Evolutionary conservation across 1,139 yeast genomes (phyloP).

Genomic region (Nadsonia commutata): DNA sequence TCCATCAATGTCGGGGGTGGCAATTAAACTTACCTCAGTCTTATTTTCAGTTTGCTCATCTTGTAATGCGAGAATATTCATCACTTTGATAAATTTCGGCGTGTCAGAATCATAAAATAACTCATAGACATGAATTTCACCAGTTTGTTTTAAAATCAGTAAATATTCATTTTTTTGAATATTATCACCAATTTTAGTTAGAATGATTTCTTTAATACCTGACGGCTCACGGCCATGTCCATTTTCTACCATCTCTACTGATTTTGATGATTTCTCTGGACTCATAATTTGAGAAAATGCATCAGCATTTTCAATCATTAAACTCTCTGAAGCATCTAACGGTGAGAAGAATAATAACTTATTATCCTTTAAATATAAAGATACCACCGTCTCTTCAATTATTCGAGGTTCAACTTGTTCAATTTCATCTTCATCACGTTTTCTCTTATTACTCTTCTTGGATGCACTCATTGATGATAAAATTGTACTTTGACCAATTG

Average conservation of each 20-base stretch:
- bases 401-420: slow-evolving; percentile 6
- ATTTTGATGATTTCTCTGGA: background rate
- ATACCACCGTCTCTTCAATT: background rate
- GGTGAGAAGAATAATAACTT: background rate
- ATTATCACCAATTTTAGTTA: slow-evolving; percentile 51
- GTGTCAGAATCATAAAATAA: slow-evolving; percentile 37
- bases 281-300: background rate
- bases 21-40: background rate
- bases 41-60: slow-evolving; percentile 44
- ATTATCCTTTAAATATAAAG: background rate
- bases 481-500: background rate
- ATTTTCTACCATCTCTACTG: background rate
- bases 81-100: slow-evolving; percentile 35
- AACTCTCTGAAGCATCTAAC: background rate
- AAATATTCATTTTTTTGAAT: slow-evolving; percentile 39
- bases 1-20: slow-evolving; percentile 8
- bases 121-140: slow-evolving; percentile 59
- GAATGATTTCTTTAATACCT: slow-evolving; percentile 8
- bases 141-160: slow-evolving; percentile 62
- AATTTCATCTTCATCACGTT: slow-evolving; percentile 6
- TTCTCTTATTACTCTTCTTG: slow-evolving; percentile 9
- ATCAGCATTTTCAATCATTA: background rate
- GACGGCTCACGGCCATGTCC: too few species aligned
- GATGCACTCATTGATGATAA: background rate
- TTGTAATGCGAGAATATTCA: slow-evolving; percentile 22